Percentiles rank a stretch among this genome's conserved stretches.
Evolutionary conservation across 2,329 filamentous ascomycete species (phyloP).

Genomic region (Akanthomyces dipterigenus): DNA sequence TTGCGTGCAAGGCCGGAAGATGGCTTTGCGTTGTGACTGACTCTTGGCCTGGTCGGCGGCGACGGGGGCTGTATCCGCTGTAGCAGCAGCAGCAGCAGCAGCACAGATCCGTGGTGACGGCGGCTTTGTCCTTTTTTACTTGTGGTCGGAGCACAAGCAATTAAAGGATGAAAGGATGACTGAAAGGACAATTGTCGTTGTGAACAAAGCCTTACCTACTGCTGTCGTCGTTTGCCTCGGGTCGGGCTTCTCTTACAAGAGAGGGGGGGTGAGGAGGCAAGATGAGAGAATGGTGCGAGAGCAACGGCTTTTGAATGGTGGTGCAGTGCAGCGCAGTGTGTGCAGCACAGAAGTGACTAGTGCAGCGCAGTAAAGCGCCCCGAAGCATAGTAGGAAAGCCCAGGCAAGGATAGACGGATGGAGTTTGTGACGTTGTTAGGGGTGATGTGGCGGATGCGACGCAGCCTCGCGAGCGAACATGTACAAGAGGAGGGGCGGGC

Average conservation of each 20-base stretch:
- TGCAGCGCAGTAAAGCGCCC: neutral
- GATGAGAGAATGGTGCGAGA: conserved; percentile 24
- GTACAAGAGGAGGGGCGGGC: neutral
- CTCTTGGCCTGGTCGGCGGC: conserved; percentile 6
- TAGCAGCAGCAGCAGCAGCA: neutral
- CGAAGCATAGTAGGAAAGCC: neutral
- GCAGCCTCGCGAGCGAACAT: conserved; percentile 2
- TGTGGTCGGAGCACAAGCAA: neutral
- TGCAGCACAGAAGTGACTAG: neutral
- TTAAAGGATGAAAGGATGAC: neutral
- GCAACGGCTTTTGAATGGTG: conserved; percentile 35
- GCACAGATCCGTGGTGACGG: neutral
- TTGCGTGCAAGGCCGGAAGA: neutral
- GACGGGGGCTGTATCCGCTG: conserved; percentile 2
- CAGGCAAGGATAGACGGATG: conserved; percentile 17
- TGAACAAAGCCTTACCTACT: neutral
- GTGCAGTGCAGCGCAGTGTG: conserved; percentile 15
- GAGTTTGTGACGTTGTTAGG: conserved; percentile 28
- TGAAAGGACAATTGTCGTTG: neutral
- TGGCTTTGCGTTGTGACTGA: conserved; percentile 9
- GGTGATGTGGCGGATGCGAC: conserved; percentile 21
- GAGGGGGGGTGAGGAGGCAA: conserved; percentile 19
- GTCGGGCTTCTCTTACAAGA: conserved; percentile 25
- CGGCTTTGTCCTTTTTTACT: neutral
- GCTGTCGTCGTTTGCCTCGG: conserved; percentile 13